Base-by-base conservation (phyloP, 768 basidiomycete genomes). In the Phanerodontia chrysosporium region DNA sequence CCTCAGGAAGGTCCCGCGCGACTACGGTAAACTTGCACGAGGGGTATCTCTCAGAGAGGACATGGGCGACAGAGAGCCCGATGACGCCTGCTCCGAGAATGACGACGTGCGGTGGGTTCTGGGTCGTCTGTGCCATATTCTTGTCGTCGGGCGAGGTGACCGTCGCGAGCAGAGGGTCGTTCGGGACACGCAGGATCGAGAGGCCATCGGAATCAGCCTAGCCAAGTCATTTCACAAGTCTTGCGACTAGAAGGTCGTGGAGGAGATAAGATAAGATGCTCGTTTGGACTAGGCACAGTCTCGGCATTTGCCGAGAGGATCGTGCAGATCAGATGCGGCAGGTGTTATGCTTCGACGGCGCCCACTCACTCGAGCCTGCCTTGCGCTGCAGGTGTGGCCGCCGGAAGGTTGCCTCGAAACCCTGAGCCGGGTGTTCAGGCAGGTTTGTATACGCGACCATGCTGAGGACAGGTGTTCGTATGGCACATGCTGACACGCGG, bases 41-140 rank as follows among this genome's bases (percentile, higher is more conserved):
- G 21, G 62, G 65, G 32, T 65, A 52, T 35, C 66, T 55, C 29
- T 63, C 53, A 5, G 74, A 69, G 35, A 76, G 58, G 51, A 72
- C 69, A 60, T 76, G 69, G 0, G 77, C 79, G 12, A 75, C 69
- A 2, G 76, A 73, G 22, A 79, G 74, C 8, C 79, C 79, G 45
- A 80, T 74, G 9, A 80, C 76, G 8, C 79, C 79, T 5, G 75
- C 74, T 13, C 78, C 78, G 48, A 78, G 65, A 51, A 79, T 69
- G 48, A 78, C 69, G 44, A 77, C 58, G 36, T 67, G 59, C 24
- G 51, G 61, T 29, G n/a, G 14, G 35, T 49, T 35, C 2, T 44
- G 29, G 32, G 46, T 22, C 21, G 27, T 55, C 18, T 25, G 39
- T 21, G 60, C 39, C 51, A 55, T 58, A 9, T 13, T 3, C n/a